Percentiles rank a stretch among this genome's conserved stretches.
Conservation (phyloP, 805 yeast species). For the Starmerella floricola region DNA sequence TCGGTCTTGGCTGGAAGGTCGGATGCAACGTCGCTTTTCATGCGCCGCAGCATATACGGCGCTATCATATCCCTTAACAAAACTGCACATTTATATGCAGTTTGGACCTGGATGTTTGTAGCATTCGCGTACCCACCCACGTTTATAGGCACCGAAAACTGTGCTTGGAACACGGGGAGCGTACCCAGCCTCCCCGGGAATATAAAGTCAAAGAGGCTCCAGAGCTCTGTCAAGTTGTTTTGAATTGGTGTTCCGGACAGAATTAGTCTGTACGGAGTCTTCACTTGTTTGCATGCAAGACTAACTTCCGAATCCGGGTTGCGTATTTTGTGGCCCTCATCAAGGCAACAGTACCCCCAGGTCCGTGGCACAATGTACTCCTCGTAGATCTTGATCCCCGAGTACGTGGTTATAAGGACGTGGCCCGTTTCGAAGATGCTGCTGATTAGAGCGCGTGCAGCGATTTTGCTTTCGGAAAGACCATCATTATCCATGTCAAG, state of each 20-base stretch:
- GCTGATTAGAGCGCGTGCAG: constrained; percentile 41
- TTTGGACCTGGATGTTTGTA: constrained; percentile 85
- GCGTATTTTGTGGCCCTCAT: constrained; percentile 94
- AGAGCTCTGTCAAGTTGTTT: constrained; percentile 77
- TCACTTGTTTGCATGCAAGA: constrained; percentile 67
- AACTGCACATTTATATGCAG: constrained; percentile 93
- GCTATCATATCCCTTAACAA: constrained; percentile 75
- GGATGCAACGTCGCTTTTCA: constrained; percentile 88
- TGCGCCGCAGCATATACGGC: constrained; percentile 75
- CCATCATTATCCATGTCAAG: constrained; percentile 30
- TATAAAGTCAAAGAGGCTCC: constrained; percentile 92
- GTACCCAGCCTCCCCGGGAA: constrained; percentile 94
- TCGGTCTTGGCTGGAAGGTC: constrained; percentile 89
- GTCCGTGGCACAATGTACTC: constrained; percentile 47
- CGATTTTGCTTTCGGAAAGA: constrained; percentile 27
- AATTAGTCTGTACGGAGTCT: constrained; percentile 75
- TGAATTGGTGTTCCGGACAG: constrained; percentile 95
- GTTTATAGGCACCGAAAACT: constrained; percentile 84
- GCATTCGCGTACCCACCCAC: constrained; percentile 99
- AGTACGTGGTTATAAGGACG: constrained; percentile 82
- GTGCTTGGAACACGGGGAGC: constrained; percentile 83
- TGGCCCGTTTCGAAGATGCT: constrained; percentile 60
- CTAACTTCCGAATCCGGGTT: constrained; percentile 89
- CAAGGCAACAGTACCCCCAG: constrained; percentile 88
- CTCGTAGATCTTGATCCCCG: constrained; percentile 63